phyloP scores from a whole-genome alignment of 352 stramenopile genomes.

The Phytophthora sojae region DNA sequence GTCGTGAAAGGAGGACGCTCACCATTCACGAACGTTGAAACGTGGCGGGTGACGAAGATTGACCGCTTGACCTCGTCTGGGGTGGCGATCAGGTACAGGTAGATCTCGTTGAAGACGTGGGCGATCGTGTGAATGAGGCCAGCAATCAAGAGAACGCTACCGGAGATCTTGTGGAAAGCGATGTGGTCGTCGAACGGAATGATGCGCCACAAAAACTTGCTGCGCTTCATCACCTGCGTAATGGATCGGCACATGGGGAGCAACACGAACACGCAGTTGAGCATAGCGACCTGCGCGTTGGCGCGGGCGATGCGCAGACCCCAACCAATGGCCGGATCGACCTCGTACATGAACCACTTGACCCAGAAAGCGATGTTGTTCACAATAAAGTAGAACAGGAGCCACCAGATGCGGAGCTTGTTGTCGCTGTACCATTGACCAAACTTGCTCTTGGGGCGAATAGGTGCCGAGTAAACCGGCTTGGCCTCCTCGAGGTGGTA shows the following conservation, averaged over 20 bases:
- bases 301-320: constrained; percentile 66
- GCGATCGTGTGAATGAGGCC: constrained; percentile 64
- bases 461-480: constrained; percentile 34
- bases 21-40: constrained; percentile 47
- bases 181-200: constrained; percentile 82
- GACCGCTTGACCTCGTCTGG: constrained; percentile 58
- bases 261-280: constrained; percentile 75
- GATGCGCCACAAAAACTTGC: constrained; percentile 57
- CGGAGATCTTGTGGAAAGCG: constrained; percentile 75
- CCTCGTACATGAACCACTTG: constrained; percentile 70
- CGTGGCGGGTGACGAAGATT: constrained; percentile 62
- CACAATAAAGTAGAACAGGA: constrained; percentile 67
- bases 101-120: constrained; percentile 74
- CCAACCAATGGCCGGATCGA: constrained; percentile 73
- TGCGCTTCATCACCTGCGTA: constrained; percentile 65
- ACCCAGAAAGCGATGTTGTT: constrained; percentile 69
- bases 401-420: constrained; percentile 78
- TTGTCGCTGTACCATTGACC: constrained; percentile 68
- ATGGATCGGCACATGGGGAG: constrained; percentile 79
- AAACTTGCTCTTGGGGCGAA: constrained; percentile 54
- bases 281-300: constrained; percentile 75
- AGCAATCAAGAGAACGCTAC: constrained; percentile 55
- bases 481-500: constrained; percentile 51
- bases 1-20: constrained; percentile 57
- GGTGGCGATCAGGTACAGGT: constrained; percentile 70